These are phyloP conservation scores for Fusarium palustre DNA, from an alignment of 2,329 filamentous ascomycete genomes.

Conservation along the genomic window DNA sequence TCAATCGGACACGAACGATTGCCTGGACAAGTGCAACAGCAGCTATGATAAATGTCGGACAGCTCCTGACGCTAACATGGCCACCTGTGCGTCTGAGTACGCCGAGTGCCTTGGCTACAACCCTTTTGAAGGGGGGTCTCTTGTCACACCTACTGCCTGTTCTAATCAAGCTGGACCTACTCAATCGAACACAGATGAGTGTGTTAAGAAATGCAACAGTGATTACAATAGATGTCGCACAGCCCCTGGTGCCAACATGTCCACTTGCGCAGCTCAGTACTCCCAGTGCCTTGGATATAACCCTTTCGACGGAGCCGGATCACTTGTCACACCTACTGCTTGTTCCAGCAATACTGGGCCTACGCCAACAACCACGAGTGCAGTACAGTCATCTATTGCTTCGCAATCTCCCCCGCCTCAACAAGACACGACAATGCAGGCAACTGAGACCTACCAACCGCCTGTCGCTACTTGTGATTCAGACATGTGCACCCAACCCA, in stretches of 20 bases:
- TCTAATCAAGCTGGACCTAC: not conserved
- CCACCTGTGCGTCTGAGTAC: constrained; percentile 3
- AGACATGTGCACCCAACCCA: not conserved
- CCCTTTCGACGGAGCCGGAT: constrained; percentile 11
- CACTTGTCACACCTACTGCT: constrained; percentile 4
- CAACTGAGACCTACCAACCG: not conserved
- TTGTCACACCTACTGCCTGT: not conserved
- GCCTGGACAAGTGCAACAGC: not conserved
- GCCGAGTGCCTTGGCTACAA: constrained; percentile 12
- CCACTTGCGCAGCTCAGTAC: constrained; percentile 4
- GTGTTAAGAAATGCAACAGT: not conserved
- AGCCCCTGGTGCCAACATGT: not conserved
- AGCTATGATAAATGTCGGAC: constrained; percentile 5
- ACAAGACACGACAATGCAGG: not conserved
- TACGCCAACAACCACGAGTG: not conserved
- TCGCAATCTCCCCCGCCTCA: not conserved
- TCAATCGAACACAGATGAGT: constrained; percentile 4
- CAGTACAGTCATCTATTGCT: not conserved
- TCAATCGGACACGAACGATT: constrained; percentile 4
- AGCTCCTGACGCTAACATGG: not conserved
- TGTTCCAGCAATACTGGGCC: not conserved
- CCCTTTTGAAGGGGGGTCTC: constrained; percentile 7
- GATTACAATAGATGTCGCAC: constrained; percentile 8
- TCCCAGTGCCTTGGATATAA: constrained; percentile 12
- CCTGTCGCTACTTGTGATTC: not conserved